phyloP scores from a whole-genome alignment of 2,329 filamentous ascomycete genomes.

The Phaeosphaeriaceae sp. region DNA sequence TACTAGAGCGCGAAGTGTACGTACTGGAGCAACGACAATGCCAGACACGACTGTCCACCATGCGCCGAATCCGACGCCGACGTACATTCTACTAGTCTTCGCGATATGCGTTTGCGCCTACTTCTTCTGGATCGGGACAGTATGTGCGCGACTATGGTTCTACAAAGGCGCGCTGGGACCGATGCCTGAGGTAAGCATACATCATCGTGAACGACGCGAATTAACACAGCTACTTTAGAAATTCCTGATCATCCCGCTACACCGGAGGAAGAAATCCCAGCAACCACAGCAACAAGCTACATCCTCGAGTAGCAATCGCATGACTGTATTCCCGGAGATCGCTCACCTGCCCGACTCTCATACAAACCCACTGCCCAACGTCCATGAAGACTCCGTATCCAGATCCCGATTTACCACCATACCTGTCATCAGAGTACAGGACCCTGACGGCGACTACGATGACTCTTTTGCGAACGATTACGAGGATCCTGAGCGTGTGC shows the following conservation, averaged over 20 bases:
- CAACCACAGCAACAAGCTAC: conserved; percentile 2
- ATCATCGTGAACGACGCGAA: background rate
- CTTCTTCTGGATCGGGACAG: conserved; percentile 26
- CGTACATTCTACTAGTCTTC: conserved; percentile 26
- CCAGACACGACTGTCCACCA: background rate
- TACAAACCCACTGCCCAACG: background rate
- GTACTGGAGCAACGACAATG: background rate
- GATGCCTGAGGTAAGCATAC: conserved; percentile 9
- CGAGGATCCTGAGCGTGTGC: conserved; percentile 8
- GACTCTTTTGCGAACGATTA: conserved; percentile 3
- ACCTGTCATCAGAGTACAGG: conserved; percentile 13
- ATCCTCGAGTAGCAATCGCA: background rate
- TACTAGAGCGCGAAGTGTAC: background rate
- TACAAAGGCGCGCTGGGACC: conserved; percentile 31
- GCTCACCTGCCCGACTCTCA: background rate
- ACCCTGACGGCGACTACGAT: conserved; percentile 1
- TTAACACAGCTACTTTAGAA: background rate
- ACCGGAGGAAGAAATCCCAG: conserved; percentile 10
- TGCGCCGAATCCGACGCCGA: conserved; percentile 3
- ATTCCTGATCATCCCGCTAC: conserved; percentile 22
- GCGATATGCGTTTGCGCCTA: conserved; percentile 22
- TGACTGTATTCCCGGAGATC: background rate
- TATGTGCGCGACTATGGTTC: conserved; percentile 32
- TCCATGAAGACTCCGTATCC: background rate
- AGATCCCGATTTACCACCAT: background rate